phyloP scores from a whole-genome alignment of 352 stramenopile species.

The Phytophthora palmivora region DNA sequence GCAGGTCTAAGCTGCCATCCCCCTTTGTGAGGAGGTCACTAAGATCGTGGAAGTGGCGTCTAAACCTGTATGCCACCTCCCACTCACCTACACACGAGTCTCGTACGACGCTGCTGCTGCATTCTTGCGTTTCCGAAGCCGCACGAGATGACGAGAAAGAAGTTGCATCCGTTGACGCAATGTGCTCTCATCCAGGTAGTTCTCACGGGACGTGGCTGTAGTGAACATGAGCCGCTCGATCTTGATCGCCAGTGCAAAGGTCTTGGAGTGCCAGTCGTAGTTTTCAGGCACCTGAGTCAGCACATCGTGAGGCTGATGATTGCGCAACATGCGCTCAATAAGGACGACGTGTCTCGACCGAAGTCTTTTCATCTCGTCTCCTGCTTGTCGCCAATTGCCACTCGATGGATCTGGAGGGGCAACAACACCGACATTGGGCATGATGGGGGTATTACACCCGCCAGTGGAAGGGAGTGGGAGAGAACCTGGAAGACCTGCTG shows the following conservation, averaged over 20 bases:
- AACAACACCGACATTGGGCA: conserved; percentile 1
- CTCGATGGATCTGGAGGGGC: conserved; percentile 2
- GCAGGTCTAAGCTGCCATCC: conserved; percentile 29
- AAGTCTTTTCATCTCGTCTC: conserved; percentile 45
- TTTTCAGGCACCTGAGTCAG: conserved; percentile 70
- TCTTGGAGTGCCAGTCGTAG: conserved; percentile 72
- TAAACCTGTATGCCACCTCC: conserved; percentile 22
- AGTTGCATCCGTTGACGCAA: conserved; percentile 60
- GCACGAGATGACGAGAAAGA: conserved; percentile 61
- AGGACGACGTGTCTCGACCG: conserved; percentile 52
- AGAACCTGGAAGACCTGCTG: conserved; percentile 8
- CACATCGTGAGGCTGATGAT: too few species aligned
- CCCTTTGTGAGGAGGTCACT: background rate
- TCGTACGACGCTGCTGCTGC: conserved; percentile 36
- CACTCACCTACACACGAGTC: conserved; percentile 26
- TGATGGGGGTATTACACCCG: conserved; percentile 2
- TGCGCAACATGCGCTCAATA: conserved; percentile 66
- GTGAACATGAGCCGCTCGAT: conserved; percentile 75
- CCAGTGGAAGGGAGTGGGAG: background rate
- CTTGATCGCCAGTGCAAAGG: conserved; percentile 61
- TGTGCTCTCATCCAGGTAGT: conserved; percentile 65
- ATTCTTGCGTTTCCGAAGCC: conserved; percentile 70
- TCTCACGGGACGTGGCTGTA: conserved; percentile 53
- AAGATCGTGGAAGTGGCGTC: conserved; percentile 1
- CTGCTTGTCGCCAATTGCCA: conserved; percentile 34